Base-by-base conservation (phyloP, 768 basidiomycete species). In the Leccinum olivaceopallidum region DNA sequence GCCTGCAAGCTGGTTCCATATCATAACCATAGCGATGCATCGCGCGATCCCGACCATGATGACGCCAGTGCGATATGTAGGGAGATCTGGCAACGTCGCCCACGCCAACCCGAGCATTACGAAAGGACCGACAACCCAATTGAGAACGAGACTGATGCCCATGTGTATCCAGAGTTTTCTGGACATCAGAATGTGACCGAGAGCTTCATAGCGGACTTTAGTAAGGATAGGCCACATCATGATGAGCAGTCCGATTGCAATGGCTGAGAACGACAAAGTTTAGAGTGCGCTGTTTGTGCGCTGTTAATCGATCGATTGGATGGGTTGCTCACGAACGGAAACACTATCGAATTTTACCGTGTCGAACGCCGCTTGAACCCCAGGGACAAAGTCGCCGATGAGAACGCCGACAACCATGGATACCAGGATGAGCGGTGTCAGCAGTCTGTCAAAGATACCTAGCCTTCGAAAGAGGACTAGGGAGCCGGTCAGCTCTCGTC, bases 221-320 rank as follows among this genome's bases (percentile, higher is more conserved):
- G 86, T 85, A 56, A 88, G 81, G 39, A 87, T 82, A 2, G 91
- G 92, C 89, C 90, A 92, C 89, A 94, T 94, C 85, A 94, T 94
- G 55, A 93, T 77, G 18, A 94, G 83, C 39, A 94, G 82, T 1
- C 92, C 93, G 47, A 93, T 78, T 16, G 87, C 87, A 51, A 94
- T 90, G 2, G 91, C 92, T 94, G 62, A 22, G 36, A 26, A 39
- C 53, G 44, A 55, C 2, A 7, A 49, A 20, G 34, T 18, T 37
- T 10, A 6, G 20, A 48, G 1, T 9, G 20, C 12, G 28, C 26
- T 34, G 16, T 9, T 44, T n/a, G 1, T 9, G 20, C 20, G 26
- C 26, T 34, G 16, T 9, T 44, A 22, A 12, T 18, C 26, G 16
- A 32, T 6, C 9, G 44, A 54, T 22, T 12, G 12, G 13, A 56